Evolutionary conservation across 2,329 filamentous ascomycete species (phyloP).

Genomic region (Aspergillus oerlinghausenensis): DNA sequence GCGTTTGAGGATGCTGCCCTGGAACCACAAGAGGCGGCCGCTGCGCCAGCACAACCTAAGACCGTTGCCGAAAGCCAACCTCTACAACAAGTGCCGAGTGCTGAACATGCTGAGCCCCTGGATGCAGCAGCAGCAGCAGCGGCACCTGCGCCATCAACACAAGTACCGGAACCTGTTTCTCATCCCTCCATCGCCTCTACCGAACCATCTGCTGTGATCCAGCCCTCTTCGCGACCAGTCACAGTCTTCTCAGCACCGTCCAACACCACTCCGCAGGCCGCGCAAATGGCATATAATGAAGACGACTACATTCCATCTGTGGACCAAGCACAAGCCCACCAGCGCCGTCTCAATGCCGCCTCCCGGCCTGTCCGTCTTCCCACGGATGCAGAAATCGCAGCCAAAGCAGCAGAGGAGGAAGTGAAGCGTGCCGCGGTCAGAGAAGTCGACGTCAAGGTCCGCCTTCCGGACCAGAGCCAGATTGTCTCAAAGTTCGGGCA

Average conservation of each 20-base stretch:
- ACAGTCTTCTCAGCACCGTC: slow-evolving; percentile 74
- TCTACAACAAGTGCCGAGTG: slow-evolving; percentile 9
- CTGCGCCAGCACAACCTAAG: slow-evolving; percentile 13
- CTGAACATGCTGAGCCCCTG: neutral
- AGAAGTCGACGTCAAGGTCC: slow-evolving; percentile 70
- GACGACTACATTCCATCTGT: slow-evolving; percentile 76
- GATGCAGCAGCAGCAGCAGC: neutral
- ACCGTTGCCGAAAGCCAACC: slow-evolving; percentile 7
- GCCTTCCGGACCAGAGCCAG: slow-evolving; percentile 81
- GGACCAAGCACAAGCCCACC: slow-evolving; percentile 75
- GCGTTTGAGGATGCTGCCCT: slow-evolving; percentile 31
- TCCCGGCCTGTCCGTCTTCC: slow-evolving; percentile 72
- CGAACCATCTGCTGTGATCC: slow-evolving; percentile 19
- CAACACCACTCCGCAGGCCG: slow-evolving; percentile 69
- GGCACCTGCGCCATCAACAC: slow-evolving; percentile 6
- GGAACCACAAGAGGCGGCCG: slow-evolving; percentile 19
- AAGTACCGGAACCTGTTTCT: slow-evolving; percentile 11
- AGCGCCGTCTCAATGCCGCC: slow-evolving; percentile 71
- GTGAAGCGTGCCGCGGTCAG: slow-evolving; percentile 63
- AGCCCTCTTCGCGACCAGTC: slow-evolving; percentile 46
- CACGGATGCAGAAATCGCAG: slow-evolving; percentile 76
- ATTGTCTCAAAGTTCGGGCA: slow-evolving; percentile 68
- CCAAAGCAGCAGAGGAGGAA: slow-evolving; percentile 61
- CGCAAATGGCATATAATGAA: slow-evolving; percentile 62
- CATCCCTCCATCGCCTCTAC: slow-evolving; percentile 8